These are phyloP conservation scores for Vigna angularis DNA, from an alignment of 306 rosid species.

Conservation along the genomic window DNA sequence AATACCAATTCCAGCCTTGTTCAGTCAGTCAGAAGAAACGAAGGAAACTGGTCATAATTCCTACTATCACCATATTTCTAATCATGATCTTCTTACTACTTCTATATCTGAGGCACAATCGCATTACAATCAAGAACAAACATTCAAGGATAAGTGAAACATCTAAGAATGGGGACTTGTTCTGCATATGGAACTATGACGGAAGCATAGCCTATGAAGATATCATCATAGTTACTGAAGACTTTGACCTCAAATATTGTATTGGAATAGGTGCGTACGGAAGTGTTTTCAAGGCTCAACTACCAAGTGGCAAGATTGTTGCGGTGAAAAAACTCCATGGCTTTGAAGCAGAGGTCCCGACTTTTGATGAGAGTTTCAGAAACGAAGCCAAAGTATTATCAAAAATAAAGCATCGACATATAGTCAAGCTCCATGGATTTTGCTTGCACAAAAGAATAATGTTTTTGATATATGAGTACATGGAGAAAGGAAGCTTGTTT, in stretches of 20 bases:
- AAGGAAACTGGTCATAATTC: neutral
- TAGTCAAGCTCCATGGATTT: constrained; percentile 33
- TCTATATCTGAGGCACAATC: neutral
- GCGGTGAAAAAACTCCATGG: constrained; percentile 38
- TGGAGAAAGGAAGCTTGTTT: constrained; percentile 29
- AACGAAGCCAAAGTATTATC: constrained; percentile 34
- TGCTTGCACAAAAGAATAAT: constrained; percentile 24
- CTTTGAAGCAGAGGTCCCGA: constrained; percentile 12
- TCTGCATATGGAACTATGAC: neutral
- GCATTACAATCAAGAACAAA: neutral
- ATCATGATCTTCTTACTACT: neutral
- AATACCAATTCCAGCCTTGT: neutral
- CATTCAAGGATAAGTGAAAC: neutral
- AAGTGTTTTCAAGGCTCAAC: constrained; percentile 27
- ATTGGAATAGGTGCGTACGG: constrained; percentile 40
- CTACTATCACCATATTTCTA: neutral
- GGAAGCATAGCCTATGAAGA: constrained; percentile 26
- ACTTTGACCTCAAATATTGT: constrained; percentile 11
- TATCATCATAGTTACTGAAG: neutral
- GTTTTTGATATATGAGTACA: constrained; percentile 28
- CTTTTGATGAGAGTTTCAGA: constrained; percentile 38
- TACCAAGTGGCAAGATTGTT: constrained; percentile 31
- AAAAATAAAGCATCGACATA: constrained; percentile 17
- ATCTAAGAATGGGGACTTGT: neutral
- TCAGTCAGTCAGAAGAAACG: neutral